Evolutionary conservation across 164 flowering plant genomes (phyloP).

Genomic region (Sedum album): DNA sequence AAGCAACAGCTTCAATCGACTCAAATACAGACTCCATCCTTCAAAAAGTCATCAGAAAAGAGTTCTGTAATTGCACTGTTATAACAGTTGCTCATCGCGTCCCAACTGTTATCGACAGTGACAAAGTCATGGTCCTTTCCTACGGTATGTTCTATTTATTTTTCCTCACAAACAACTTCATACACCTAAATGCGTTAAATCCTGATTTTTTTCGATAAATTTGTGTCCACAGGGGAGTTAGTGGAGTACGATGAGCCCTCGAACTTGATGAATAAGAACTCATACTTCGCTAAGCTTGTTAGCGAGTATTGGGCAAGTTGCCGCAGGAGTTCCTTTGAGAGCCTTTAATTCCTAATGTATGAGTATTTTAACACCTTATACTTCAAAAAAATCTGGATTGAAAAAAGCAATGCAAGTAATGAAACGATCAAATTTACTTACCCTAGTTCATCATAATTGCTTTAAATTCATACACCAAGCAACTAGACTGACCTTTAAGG

Average conservation of each 20-base stretch:
- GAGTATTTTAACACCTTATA: no score
- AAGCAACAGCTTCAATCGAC: slow-evolving; percentile 88
- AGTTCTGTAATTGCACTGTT: slow-evolving; percentile 60
- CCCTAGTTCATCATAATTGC: no score
- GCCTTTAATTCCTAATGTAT: no score
- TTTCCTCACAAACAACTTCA: background rate
- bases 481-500: no score
- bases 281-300: slow-evolving; percentile 68
- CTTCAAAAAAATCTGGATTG: no score
- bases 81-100: slow-evolving; percentile 83
- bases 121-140: slow-evolving; percentile 87
- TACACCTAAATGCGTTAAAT: background rate
- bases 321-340: slow-evolving; percentile 25
- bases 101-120: slow-evolving; percentile 79
- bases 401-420: no score
- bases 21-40: slow-evolving; percentile 70
- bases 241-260: slow-evolving; percentile 70
- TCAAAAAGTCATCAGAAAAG: slow-evolving; percentile 61
- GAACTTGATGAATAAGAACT: slow-evolving; percentile 51
- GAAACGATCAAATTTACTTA: no score
- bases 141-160: slow-evolving; percentile 37
- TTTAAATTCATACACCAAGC: no score
- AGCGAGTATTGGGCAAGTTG: slow-evolving; percentile 78
- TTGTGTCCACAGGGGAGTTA: slow-evolving; percentile 35
- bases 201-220: background rate